phyloP scores from a whole-genome alignment of 2,329 filamentous ascomycete genomes.

The Aspergillus japonicus region DNA sequence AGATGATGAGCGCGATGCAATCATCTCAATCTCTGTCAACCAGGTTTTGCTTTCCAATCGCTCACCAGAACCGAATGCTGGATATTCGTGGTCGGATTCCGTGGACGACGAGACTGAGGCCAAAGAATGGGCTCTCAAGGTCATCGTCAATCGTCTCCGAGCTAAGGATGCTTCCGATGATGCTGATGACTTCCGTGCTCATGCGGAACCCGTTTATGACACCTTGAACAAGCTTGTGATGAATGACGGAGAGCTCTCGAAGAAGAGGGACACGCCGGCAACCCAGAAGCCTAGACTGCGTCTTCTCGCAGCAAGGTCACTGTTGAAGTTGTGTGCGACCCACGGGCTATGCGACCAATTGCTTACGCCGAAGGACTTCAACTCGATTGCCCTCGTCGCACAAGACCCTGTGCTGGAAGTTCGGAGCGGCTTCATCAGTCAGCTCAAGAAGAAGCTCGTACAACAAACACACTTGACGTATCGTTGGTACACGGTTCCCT shows the following conservation, averaged over 20 bases:
- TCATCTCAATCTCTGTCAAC: conserved; percentile 74
- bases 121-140: conserved; percentile 79
- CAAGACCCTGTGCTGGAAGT: conserved; percentile 76
- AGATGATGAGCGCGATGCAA: conserved; percentile 70
- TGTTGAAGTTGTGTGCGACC: conserved; percentile 78
- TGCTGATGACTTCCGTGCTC: conserved; percentile 47
- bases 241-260: conserved; percentile 75
- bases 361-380: conserved; percentile 72
- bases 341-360: conserved; percentile 71
- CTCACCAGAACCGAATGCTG: conserved; percentile 53
- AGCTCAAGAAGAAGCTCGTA: conserved; percentile 71
- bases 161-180: conserved; percentile 55
- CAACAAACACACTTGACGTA: conserved; percentile 67
- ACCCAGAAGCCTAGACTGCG: conserved; percentile 79
- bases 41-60: conserved; percentile 71
- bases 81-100: conserved; percentile 66
- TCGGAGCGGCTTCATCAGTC: conserved; percentile 74
- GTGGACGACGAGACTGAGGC: conserved; percentile 79
- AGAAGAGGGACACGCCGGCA: conserved; percentile 70
- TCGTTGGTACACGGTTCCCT: conserved; percentile 86
- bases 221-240: conserved; percentile 74
- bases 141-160: conserved; percentile 81
- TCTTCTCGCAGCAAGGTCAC: conserved; percentile 73
- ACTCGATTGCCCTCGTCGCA: conserved; percentile 73
- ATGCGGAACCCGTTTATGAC: conserved; percentile 69